Percentiles rank a stretch among this genome's conserved stretches.
These are phyloP conservation scores for Fusarium abutilonis DNA, from an alignment of 2,329 filamentous ascomycete genomes.

Conservation along the genomic window DNA sequence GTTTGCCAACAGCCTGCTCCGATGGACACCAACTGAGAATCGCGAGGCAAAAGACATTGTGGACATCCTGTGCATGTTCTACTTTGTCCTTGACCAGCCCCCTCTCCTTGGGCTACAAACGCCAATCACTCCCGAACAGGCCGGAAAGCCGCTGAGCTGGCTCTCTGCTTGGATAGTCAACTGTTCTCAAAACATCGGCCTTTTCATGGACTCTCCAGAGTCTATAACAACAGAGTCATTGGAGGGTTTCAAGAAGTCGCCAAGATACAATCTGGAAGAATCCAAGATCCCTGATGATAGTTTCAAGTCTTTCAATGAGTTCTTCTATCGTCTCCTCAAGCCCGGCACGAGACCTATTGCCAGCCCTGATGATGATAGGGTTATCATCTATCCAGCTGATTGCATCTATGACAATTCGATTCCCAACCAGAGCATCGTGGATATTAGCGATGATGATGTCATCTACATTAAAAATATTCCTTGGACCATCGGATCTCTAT, in stretches of 20 bases:
- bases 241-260: slow-evolving; percentile 47
- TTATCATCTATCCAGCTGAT: slow-evolving; percentile 52
- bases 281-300: slow-evolving; percentile 47
- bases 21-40: slow-evolving; percentile 52
- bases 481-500: slow-evolving; percentile 51
- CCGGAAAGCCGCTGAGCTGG: slow-evolving; percentile 45
- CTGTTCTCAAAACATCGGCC: slow-evolving; percentile 51
- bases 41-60: slow-evolving; percentile 50
- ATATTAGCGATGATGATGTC: slow-evolving; percentile 38
- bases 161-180: slow-evolving; percentile 53
- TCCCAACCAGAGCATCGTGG: slow-evolving; percentile 39
- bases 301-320: slow-evolving; percentile 53
- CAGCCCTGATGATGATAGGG: slow-evolving; percentile 40
- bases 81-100: slow-evolving; percentile 52
- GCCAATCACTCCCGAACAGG: slow-evolving; percentile 46
- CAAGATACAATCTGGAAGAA: slow-evolving; percentile 47
- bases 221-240: slow-evolving; percentile 49
- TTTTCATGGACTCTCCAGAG: slow-evolving; percentile 47
- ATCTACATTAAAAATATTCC: slow-evolving; percentile 52
- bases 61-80: slow-evolving; percentile 52
- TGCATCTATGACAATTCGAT: slow-evolving; percentile 48
- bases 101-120: slow-evolving; percentile 40
- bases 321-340: slow-evolving; percentile 53
- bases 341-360: slow-evolving; percentile 48
- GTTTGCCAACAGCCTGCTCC: slow-evolving; percentile 47